Evolutionary conservation across 2,329 filamentous ascomycete genomes (phyloP).

Genomic region (Exophiala calicioides): DNA sequence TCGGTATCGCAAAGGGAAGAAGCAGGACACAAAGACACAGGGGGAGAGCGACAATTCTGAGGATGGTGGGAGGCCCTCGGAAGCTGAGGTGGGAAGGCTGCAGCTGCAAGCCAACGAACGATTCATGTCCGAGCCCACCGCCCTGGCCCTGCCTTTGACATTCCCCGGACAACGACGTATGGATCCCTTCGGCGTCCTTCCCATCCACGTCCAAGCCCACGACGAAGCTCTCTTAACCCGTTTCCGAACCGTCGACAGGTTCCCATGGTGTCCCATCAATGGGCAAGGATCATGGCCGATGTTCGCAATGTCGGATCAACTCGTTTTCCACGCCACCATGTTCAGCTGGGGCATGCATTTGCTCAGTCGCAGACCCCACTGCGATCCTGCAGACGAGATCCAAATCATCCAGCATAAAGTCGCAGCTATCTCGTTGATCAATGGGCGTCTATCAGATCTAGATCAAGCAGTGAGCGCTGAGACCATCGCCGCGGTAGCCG

Average conservation of each 20-base stretch:
- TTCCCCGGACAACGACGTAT: conserved; percentile 5
- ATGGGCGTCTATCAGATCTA: conserved; percentile 17
- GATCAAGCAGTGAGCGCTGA: conserved; percentile 9
- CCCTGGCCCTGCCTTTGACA: conserved; percentile 5
- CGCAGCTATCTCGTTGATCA: conserved; percentile 20
- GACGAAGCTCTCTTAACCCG: conserved; percentile 9
- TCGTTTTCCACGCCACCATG: conserved; percentile 24
- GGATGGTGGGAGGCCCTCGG: neutral
- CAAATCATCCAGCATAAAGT: conserved; percentile 18
- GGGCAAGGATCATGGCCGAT: conserved; percentile 15
- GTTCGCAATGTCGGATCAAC: conserved; percentile 18
- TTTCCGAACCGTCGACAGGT: conserved; percentile 14
- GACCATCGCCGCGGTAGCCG: conserved; percentile 18
- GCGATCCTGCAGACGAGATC: conserved; percentile 7
- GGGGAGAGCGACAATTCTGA: neutral
- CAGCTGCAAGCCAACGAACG: too few relatives aligned
- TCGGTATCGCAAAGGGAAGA: conserved; percentile 14
- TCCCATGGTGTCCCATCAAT: conserved; percentile 24
- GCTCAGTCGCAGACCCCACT: neutral
- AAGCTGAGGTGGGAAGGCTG: neutral
- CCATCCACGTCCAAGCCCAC: conserved; percentile 3
- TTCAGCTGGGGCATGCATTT: conserved; percentile 20
- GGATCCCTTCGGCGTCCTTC: conserved; percentile 15
- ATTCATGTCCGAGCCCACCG: neutral
- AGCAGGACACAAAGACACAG: neutral